Base-by-base conservation (phyloP, 176 grass and related monocot genomes). In the Tillandsia fasciculata region DNA sequence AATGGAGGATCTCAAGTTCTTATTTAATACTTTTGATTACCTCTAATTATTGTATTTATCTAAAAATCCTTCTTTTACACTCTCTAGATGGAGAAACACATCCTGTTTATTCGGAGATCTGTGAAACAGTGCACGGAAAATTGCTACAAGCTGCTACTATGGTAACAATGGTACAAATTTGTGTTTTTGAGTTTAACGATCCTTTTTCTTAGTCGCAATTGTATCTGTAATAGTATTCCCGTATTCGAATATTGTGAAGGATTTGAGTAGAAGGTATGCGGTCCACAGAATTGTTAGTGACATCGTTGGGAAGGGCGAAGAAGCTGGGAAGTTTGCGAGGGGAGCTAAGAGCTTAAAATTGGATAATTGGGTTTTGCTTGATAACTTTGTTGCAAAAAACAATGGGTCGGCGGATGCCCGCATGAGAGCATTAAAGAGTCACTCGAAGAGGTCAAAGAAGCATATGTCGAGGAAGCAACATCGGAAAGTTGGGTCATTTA, bases 381-480 rank as follows among this genome's bases (percentile, higher is more conserved):
- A 87, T 69, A 82, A 91, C 26, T 85, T 79, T 75, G 73, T 91
- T 51, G 65, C 80, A 17, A 82, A 75, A 76, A 79, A 64, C 74
- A 61, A 68, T 76, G 70, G 47, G 15, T 77, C 84, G 64, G 77
- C 74, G 59, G 84, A 91, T 57, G 76, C 70, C 4, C 84, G 87
- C n/a, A 50, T 76, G 66, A 87, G 15, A 50, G 86, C 88, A 53
- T 80, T 85, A 71, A 70, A 71, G 70, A 75, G 75, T 66, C 78
- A 82, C 64, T 87, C 88, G 1, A 91, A 91, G 67, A 53, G 84
- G 47, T 91, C 76, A 17, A 87, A 66, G 77, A 77, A 23, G 12
- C 81, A 87, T 53, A 91, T 91, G 88, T 82, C 82, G 10, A 83
- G 79, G 63, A 91, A 81, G 65, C 78, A 87, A 69, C 88, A 87